Conservation (phyloP, 2,329 filamentous ascomycete species). For the Trichoderma sp. region DNA sequence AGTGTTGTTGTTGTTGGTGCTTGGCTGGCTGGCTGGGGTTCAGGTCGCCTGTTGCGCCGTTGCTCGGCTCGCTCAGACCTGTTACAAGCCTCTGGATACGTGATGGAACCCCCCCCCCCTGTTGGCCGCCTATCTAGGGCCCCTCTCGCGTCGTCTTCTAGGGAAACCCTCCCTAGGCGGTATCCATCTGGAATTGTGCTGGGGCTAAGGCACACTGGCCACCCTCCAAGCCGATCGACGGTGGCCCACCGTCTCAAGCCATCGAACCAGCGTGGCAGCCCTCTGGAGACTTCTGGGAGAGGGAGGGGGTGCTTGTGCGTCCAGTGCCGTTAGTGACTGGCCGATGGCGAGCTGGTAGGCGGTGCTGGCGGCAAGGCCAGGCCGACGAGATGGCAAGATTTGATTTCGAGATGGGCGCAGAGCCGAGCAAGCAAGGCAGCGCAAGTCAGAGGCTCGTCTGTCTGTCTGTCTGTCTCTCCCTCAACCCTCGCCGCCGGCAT, state of each 20-base stretch:
- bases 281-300: background rate
- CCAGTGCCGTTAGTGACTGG: background rate
- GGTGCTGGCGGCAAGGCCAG: slow-evolving; percentile 12
- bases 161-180: background rate
- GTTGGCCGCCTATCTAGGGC: slow-evolving; percentile 18
- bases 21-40: background rate
- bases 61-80: slow-evolving; percentile 11
- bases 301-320: background rate
- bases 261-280: slow-evolving; percentile 16
- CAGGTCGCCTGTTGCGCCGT: slow-evolving; percentile 11
- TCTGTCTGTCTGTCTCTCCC: too few species aligned
- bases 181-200: slow-evolving; percentile 8
- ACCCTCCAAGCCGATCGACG: slow-evolving; percentile 26
- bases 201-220: slow-evolving; percentile 15
- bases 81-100: background rate
- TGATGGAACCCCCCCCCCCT: slow-evolving; percentile 4
- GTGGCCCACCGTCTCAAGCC: slow-evolving; percentile 24
- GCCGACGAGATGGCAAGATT: slow-evolving; percentile 15
- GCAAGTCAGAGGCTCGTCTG: background rate
- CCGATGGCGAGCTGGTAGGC: background rate
- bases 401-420: background rate
- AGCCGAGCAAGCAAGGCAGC: background rate
- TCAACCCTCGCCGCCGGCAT: background rate
- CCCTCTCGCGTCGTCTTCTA: slow-evolving; percentile 2
- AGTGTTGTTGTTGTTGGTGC: slow-evolving; percentile 8